Base-by-base conservation (phyloP, 1,139 yeast species). In the Kurtzmaniella quercitrusa region DNA sequence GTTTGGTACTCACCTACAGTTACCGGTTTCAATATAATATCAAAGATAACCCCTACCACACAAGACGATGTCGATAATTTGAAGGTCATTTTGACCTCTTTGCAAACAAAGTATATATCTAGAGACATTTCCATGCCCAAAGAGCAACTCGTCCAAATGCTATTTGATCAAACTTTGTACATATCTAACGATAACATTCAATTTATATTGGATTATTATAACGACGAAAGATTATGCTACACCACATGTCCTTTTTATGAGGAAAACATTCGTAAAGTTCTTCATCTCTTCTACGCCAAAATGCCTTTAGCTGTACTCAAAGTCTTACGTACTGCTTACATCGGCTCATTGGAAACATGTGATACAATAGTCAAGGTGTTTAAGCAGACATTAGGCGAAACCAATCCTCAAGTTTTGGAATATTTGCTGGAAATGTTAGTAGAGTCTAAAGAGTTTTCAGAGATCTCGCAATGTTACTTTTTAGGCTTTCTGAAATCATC, bases 171-270 rank as follows among this genome's bases (percentile, higher is more conserved):
- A 52, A 57, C 73, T 34, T 62, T 59, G 9, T 58, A 59, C 41
- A 49, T 79, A 29, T 62, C 75, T 3, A 65, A 64, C 0, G 59
- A 60, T 2, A 65, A 66, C 11, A 67, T 73, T 6, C 51, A 61
- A 12, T 70, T 70, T 46, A 70, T 81, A 1, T 59, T 81, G 34
- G 58, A 65, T 7, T 74, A 67, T 53, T 82, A 78, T 55, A 61
- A 64, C 1, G 68, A 71, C n/a, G 78, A 74, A 43, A 72, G 73
- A 42, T 53, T 73, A 21, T 82, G 90, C 53, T 37, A 33, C 25
- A 31, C 36, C n/a, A 68, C 81, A 1, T 63, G 73, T 38, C 69
- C 76, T 0, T 60, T 70, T 16, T 83, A 90, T 87, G 62, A 63
- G 39, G 68, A 65, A 1, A 77, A 79, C 51, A 65, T 79, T 40